phyloP scores from a whole-genome alignment of 768 basidiomycete species.

The Psilocybe azurescens region DNA sequence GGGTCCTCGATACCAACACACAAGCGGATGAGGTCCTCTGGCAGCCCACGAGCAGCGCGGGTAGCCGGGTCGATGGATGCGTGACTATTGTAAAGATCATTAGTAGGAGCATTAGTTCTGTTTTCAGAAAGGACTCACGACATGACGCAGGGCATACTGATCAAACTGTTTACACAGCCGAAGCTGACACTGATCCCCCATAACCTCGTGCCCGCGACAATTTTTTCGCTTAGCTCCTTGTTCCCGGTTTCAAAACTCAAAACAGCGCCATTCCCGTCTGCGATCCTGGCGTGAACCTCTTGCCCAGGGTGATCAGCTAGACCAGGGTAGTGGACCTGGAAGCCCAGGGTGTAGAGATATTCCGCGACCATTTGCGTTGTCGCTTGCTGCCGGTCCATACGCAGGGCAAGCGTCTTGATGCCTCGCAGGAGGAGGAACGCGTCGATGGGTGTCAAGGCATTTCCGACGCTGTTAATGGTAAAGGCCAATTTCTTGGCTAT shows the following conservation, averaged over 20 bases:
- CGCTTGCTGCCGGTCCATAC: conserved; percentile 93
- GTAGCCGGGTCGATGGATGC: conserved; percentile 96
- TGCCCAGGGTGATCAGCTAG: conserved; percentile 80
- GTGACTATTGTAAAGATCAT: conserved; percentile 59
- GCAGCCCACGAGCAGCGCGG: conserved; percentile 95
- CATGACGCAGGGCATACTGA: conserved; percentile 99
- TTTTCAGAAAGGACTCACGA: conserved; percentile 69
- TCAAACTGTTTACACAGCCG: conserved; percentile 96
- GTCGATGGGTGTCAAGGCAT: conserved; percentile 94
- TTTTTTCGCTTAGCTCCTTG: conserved; percentile 87
- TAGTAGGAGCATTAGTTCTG: conserved; percentile 13
- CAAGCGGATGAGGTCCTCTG: conserved; percentile 97
- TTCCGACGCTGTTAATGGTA: conserved; percentile 91
- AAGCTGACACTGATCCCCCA: conserved; percentile 99
- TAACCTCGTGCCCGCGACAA: conserved; percentile 89
- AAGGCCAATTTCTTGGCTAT: conserved; percentile 89
- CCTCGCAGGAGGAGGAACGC: conserved; percentile 96
- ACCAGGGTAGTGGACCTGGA: conserved; percentile 92
- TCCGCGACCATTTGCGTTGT: conserved; percentile 84
- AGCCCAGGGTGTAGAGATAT: conserved; percentile 85
- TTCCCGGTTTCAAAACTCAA: conserved; percentile 94
- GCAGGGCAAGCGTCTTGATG: conserved; percentile 93
- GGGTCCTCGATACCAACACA: conserved; percentile 99
- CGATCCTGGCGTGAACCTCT: conserved; percentile 90
- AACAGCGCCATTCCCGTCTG: conserved; percentile 91